phyloP scores from a whole-genome alignment of 129 eudicot species.

The Flaveria brownii region DNA sequence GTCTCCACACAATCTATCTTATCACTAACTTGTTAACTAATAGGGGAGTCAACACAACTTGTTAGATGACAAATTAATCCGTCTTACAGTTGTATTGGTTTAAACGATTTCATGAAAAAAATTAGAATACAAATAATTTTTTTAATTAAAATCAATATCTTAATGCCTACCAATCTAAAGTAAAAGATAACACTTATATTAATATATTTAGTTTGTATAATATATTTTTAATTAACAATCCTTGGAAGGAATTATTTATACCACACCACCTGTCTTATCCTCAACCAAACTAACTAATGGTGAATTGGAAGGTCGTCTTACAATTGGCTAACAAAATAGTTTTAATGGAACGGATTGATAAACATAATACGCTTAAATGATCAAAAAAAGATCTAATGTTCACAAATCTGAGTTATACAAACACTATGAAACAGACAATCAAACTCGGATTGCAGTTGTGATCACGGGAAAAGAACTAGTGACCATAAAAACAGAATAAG shows the following conservation, averaged over 20 bases:
- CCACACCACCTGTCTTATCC: background rate
- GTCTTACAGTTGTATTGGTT: background rate
- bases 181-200: background rate
- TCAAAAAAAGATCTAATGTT: background rate
- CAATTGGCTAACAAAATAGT: background rate
- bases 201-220: background rate
- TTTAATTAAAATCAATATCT: background rate
- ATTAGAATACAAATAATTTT: background rate
- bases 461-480: too few species aligned
- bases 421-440: background rate
- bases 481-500: too few species aligned
- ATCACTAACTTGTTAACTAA: background rate
- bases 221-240: background rate
- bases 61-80: background rate
- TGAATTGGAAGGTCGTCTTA: background rate
- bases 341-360: background rate
- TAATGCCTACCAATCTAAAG: background rate
- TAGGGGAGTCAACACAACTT: background rate
- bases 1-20: background rate
- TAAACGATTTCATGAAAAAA: background rate
- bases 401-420: background rate
- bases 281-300: background rate
- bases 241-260: background rate
- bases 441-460: background rate
- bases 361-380: background rate